A percentile compares a stretch with the other conserved stretches of the same genome.
Conservation (phyloP, 371 early-diverging fungal genomes). For the Thermomucor indicae-seudaticae region DNA sequence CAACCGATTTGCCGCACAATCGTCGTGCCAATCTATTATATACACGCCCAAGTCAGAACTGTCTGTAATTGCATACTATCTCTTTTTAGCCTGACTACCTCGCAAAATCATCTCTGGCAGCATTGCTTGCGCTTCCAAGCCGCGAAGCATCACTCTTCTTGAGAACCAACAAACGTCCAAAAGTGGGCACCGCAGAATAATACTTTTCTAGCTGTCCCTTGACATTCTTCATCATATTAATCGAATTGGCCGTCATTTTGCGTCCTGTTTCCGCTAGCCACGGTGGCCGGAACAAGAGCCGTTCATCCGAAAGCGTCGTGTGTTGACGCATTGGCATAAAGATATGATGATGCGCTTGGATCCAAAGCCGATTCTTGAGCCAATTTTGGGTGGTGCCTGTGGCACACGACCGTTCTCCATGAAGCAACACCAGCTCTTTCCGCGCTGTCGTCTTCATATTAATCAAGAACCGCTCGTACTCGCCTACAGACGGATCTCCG, state of each 20-base stretch:
- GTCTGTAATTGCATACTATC: no score
- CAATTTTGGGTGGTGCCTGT: slow-evolving; percentile 87
- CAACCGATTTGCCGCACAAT: slow-evolving; percentile 92
- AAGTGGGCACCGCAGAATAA: slow-evolving; percentile 46
- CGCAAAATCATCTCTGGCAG: slow-evolving; percentile 64
- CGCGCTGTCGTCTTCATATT: slow-evolving; percentile 95
- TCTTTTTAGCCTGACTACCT: slow-evolving; percentile 25
- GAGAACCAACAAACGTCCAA: slow-evolving; percentile 27
- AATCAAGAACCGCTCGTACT: slow-evolving; percentile 87
- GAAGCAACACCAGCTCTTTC: slow-evolving; percentile 91
- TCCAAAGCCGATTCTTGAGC: slow-evolving; percentile 92
- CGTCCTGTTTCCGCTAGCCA: slow-evolving; percentile 51
- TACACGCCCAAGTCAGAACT: no score
- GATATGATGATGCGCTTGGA: slow-evolving; percentile 95
- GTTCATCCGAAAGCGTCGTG: slow-evolving; percentile 16
- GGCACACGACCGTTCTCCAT: slow-evolving; percentile 69
- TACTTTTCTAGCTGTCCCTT: slow-evolving; percentile 70
- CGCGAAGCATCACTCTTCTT: slow-evolving; percentile 22
- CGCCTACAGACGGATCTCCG: slow-evolving; percentile 85
- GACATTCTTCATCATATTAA: slow-evolving; percentile 55
- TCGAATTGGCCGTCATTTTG: slow-evolving; percentile 51
- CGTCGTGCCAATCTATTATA: slow-evolving; percentile 82
- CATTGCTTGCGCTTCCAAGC: slow-evolving; percentile 20
- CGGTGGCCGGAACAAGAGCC: slow-evolving; percentile 40
- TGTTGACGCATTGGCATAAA: slow-evolving; percentile 75